These are phyloP conservation scores for Saitozyma podzolica DNA, from an alignment of 768 basidiomycete species.

Conservation along the genomic window DNA sequence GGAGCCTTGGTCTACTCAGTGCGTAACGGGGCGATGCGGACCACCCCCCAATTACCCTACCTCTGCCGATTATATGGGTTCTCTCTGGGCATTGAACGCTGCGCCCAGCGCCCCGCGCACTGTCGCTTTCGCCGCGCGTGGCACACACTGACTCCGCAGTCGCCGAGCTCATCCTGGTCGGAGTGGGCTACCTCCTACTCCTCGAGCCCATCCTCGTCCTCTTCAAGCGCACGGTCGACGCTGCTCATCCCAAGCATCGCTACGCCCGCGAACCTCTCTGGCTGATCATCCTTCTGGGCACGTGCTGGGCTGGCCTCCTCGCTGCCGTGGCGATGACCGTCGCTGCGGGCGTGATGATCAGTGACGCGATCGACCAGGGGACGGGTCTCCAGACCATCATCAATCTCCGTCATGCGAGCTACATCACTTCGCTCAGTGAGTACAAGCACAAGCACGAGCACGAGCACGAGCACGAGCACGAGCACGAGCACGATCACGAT, in stretches of 20 bases:
- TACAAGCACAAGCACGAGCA: too few species aligned
- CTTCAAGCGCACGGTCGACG: constrained; percentile 15
- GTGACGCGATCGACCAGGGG: constrained; percentile 4
- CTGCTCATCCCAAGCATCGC: background rate
- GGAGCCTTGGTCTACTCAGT: constrained; percentile 18
- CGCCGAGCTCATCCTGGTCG: constrained; percentile 26
- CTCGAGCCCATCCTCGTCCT: constrained; percentile 21
- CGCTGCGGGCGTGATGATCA: constrained; percentile 5
- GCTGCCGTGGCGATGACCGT: constrained; percentile 14
- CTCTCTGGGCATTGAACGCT: too few species aligned
- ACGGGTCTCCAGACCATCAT: constrained; percentile 6
- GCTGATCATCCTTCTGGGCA: background rate
- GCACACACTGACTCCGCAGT: constrained; percentile 5
- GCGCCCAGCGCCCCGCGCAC: too few species aligned
- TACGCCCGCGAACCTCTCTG: background rate
- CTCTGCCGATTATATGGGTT: too few species aligned
- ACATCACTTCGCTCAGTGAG: background rate
- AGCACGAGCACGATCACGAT: too few species aligned
- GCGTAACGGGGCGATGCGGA: background rate
- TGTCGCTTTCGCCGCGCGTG: too few species aligned
- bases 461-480: too few species aligned
- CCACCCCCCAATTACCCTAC: too few species aligned
- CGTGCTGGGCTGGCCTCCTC: constrained; percentile 3
- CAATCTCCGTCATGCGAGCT: constrained; percentile 8
- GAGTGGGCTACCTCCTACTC: constrained; percentile 26